Conservation (phyloP, 805 yeast species). For the Kazachstania martiniae region DNA sequence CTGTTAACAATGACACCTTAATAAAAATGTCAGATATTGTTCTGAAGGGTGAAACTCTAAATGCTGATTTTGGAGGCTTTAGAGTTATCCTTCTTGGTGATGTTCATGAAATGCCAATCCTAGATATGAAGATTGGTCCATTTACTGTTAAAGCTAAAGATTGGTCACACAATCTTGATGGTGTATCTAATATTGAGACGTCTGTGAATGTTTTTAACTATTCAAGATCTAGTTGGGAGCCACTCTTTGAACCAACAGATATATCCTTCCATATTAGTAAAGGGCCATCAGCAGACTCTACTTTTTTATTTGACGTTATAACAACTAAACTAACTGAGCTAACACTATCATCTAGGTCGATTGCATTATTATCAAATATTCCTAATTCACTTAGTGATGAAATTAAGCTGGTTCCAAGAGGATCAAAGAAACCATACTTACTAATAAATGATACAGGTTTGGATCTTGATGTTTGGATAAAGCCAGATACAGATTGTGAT, state of each 20-base stretch:
- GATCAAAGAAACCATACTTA: constrained; percentile 71
- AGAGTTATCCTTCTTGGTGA: constrained; percentile 81
- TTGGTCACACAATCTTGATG: constrained; percentile 79
- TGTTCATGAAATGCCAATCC: constrained; percentile 78
- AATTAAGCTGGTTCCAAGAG: constrained; percentile 49
- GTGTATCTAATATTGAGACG: constrained; percentile 53
- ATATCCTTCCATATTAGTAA: constrained; percentile 60
- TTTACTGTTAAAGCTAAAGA: constrained; percentile 59
- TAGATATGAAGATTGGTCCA: constrained; percentile 65
- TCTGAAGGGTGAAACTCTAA: constrained; percentile 58
- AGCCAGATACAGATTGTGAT: constrained; percentile 28
- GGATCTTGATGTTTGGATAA: constrained; percentile 76
- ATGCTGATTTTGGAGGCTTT: constrained; percentile 59
- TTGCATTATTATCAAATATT: constrained; percentile 66
- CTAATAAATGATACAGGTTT: constrained; percentile 79
- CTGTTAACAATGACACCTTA: constrained; percentile 4
- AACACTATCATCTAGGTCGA: constrained; percentile 69
- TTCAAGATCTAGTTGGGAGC: constrained; percentile 90
- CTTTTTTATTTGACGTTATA: constrained; percentile 53
- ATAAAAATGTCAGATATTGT: constrained; percentile 30
- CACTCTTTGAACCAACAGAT: constrained; percentile 81
- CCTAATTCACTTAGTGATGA: constrained; percentile 46
- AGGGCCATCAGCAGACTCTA: constrained; percentile 33
- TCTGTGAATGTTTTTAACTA: constrained; percentile 74
- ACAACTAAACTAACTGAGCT: constrained; percentile 70